Evolutionary conservation across 2,329 filamentous ascomycete genomes (phyloP).

Genomic region (Dactylonectria macrodidyma): DNA sequence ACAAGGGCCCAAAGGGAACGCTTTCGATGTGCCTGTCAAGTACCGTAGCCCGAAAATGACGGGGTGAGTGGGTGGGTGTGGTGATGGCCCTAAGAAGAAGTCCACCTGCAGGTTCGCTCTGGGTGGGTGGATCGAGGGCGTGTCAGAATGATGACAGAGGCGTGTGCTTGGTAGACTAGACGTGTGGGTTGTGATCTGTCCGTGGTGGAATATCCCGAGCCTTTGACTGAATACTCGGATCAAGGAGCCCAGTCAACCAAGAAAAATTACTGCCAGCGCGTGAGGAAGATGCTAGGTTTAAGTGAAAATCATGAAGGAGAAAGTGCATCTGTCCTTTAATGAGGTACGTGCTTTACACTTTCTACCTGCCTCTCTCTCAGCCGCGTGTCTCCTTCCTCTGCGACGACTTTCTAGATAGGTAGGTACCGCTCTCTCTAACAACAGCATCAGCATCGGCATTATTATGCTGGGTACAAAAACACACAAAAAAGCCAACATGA

Average conservation of each 20-base stretch:
- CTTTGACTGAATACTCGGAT: background rate
- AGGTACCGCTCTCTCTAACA: background rate
- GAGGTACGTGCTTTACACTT: background rate
- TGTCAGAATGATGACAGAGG: slow-evolving; percentile 8
- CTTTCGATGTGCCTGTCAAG: background rate
- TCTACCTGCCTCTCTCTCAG: too few relatives aligned
- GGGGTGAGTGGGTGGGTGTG: slow-evolving; percentile 13
- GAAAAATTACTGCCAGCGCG: background rate
- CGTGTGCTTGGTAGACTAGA: slow-evolving; percentile 7
- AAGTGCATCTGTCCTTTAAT: background rate
- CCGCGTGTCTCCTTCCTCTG: too few relatives aligned
- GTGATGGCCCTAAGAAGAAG: background rate
- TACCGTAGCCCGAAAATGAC: slow-evolving; percentile 4
- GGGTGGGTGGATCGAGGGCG: slow-evolving; percentile 14
- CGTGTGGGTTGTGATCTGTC: slow-evolving; percentile 12
- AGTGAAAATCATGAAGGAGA: background rate
- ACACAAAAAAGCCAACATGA: background rate
- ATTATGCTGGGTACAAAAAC: background rate
- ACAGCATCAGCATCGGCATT: background rate
- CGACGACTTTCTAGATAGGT: too few relatives aligned
- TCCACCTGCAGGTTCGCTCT: slow-evolving; percentile 15
- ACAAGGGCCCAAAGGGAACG: background rate
- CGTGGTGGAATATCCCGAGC: background rate
- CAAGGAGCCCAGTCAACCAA: background rate
- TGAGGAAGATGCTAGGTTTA: slow-evolving; percentile 9